Percentiles rank a stretch among this genome's conserved stretches.
Conservation (phyloP, 2,329 filamentous ascomycete genomes). For the Botrytis tulipae region DNA sequence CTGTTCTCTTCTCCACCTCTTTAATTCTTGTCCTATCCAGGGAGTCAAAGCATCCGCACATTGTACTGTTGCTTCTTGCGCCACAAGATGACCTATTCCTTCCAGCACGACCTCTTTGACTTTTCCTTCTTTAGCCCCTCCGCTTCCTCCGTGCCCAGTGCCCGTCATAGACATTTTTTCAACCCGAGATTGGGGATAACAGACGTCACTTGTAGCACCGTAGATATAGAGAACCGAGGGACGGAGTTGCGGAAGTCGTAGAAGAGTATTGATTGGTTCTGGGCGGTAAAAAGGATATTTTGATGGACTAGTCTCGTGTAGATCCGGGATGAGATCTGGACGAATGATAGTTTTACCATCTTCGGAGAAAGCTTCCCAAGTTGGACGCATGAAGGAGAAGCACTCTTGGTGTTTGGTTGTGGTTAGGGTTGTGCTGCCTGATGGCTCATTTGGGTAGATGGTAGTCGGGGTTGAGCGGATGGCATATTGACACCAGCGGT, state of each 20-base stretch:
- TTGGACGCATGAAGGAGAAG: slow-evolving; percentile 69
- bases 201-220: slow-evolving; percentile 59
- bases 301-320: slow-evolving; percentile 25
- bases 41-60: slow-evolving; percentile 60
- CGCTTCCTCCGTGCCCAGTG: slow-evolving; percentile 63
- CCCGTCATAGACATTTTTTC: slow-evolving; percentile 65
- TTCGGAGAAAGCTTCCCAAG: slow-evolving; percentile 43
- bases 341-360: slow-evolving; percentile 40
- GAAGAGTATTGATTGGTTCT: slow-evolving; percentile 57
- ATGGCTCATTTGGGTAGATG: slow-evolving; percentile 48
- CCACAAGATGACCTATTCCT: slow-evolving; percentile 73
- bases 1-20: slow-evolving; percentile 57
- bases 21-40: slow-evolving; percentile 58
- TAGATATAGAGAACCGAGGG: slow-evolving; percentile 70
- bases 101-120: slow-evolving; percentile 66
- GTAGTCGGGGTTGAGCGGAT: slow-evolving; percentile 70
- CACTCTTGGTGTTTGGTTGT: slow-evolving; percentile 90
- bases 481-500: slow-evolving; percentile 70
- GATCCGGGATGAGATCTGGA: slow-evolving; percentile 17
- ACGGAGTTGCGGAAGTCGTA: slow-evolving; percentile 57
- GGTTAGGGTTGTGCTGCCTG: slow-evolving; percentile 62
- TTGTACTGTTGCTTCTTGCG: slow-evolving; percentile 71
- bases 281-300: slow-evolving; percentile 62
- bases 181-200: slow-evolving; percentile 48
- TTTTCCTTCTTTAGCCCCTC: slow-evolving; percentile 60